phyloP scores from a whole-genome alignment of 2,329 filamentous ascomycete species.

The Septoria petroselini region DNA sequence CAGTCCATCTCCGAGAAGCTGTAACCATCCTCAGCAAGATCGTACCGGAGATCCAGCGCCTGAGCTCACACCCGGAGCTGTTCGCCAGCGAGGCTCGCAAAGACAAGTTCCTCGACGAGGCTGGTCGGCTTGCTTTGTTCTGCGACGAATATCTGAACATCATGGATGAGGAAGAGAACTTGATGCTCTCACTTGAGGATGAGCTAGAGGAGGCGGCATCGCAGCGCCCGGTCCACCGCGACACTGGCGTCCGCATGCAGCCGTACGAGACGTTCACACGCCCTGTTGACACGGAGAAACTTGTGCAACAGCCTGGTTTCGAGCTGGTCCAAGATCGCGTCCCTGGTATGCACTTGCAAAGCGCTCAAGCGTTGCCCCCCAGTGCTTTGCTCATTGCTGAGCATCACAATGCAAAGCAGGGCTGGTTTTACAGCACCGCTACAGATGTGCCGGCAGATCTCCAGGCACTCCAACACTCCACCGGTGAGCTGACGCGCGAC shows the following conservation, averaged over 20 bases:
- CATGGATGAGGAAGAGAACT: not conserved
- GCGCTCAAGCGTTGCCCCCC: slow-evolving; percentile 8
- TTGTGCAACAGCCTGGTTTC: not conserved
- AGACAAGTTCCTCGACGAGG: slow-evolving; percentile 9
- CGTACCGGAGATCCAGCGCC: slow-evolving; percentile 10
- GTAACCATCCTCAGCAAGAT: slow-evolving; percentile 9
- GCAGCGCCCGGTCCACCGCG: not conserved
- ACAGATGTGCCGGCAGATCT: not conserved
- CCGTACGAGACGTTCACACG: slow-evolving; percentile 10
- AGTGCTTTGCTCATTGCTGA: slow-evolving; percentile 13
- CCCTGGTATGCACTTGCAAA: slow-evolving; percentile 10
- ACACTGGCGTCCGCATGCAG: not conserved
- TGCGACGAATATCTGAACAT: slow-evolving; percentile 9
- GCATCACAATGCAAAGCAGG: slow-evolving; percentile 1
- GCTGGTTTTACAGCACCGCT: not conserved
- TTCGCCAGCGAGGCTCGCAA: slow-evolving; percentile 2
- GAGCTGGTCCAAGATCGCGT: not conserved
- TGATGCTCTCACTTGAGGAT: slow-evolving; percentile 3
- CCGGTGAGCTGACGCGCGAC: not conserved
- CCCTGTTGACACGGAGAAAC: not conserved
- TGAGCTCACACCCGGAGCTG: slow-evolving; percentile 13
- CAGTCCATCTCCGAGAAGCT: slow-evolving; percentile 4
- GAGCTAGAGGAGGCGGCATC: not conserved
- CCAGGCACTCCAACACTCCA: not conserved
- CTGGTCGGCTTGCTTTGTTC: not conserved